Conservation (phyloP, 495 filamentous ascomycete species). For the Penicillium waksmanii region DNA sequence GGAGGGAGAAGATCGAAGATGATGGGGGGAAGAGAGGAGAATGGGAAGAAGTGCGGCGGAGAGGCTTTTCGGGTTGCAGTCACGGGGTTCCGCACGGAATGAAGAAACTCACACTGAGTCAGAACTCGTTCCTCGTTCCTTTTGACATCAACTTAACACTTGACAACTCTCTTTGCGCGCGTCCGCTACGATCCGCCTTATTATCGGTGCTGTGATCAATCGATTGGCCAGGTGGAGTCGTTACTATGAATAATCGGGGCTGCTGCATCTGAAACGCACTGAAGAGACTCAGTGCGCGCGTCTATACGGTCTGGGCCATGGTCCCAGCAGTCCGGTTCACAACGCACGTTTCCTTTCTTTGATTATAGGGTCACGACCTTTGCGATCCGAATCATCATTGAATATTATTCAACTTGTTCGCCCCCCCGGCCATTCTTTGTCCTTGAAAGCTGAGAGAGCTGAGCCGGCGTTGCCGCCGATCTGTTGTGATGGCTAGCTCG, state of each 20-base stretch:
- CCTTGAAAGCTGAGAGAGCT: neutral
- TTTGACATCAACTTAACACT: neutral
- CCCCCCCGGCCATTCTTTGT: neutral
- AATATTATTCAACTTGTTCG: neutral
- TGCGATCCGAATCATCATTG: neutral
- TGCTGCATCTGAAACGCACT: slow-evolving; percentile 25
- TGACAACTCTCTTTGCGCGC: slow-evolving; percentile 3
- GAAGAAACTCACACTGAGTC: neutral
- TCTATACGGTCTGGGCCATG: slow-evolving; percentile 29
- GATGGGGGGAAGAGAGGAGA: slow-evolving; percentile 17
- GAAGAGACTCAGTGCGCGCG: slow-evolving; percentile 14
- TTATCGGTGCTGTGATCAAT: slow-evolving; percentile 15
- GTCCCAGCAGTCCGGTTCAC: slow-evolving; percentile 17
- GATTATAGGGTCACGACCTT: neutral
- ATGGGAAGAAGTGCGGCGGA: slow-evolving; percentile 23
- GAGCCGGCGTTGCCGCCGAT: slow-evolving; percentile 1
- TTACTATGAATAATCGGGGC: slow-evolving; percentile 31
- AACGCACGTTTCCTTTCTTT: slow-evolving; percentile 15
- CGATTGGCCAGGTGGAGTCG: slow-evolving; percentile 22
- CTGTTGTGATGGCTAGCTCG: slow-evolving; percentile 19
- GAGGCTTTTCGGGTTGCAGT: slow-evolving; percentile 13
- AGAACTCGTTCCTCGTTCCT: slow-evolving; percentile 20
- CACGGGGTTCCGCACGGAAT: slow-evolving; percentile 23
- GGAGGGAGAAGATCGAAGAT: slow-evolving; percentile 10
- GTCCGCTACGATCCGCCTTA: slow-evolving; percentile 3